Base-by-base conservation (phyloP, 2,329 filamentous ascomycete genomes). In the Plenodomus biglobosus region DNA sequence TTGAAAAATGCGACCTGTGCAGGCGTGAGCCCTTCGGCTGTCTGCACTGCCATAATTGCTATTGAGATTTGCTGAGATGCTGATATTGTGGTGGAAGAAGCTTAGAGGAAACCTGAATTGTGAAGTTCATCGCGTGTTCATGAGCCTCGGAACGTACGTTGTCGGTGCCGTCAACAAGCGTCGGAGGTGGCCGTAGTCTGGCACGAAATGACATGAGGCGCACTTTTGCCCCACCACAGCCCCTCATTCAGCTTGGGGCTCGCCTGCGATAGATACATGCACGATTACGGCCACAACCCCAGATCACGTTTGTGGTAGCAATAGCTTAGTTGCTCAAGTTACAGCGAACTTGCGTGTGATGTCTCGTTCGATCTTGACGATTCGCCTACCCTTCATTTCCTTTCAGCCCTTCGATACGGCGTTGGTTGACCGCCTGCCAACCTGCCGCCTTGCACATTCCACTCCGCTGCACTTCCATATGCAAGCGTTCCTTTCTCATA, bases 1-100 rank as follows among this genome's bases (percentile, higher is more conserved):
- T 87, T 72, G 78, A 95, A 97, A 64, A 80, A 78, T 40, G 80
- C 70, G 39, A 94, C 75, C 68, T 96, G 91, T 24, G 82, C 78
- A 37, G 84, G 72, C 15, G 86, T 87, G 48, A 96, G 87, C 47
- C 86, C 87, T 52, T 67, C 49, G 2, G 50, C 38, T 1, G 44
- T 43, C 40, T 52, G 43, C 11, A 51, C 50, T 40, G 56, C 48
- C 61, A 68, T 68, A 22, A 3, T 37, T 32, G 27, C 27, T 32
- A 32, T 32, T 11, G 13, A 32, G 6, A 11, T 3, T 32, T 11
- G 27, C 15, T 32, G 27, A 24, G 27, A 15, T 24, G 5, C 5
- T 24, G 3, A 15, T 15, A 11, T 32, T 10, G 27, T 32, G 27
- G 27, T 15, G 13, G 11, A 32, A 11, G 8, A 32, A 32, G 13